phyloP scores from a whole-genome alignment of 495 filamentous ascomycete genomes.

The Tuber borchii region DNA sequence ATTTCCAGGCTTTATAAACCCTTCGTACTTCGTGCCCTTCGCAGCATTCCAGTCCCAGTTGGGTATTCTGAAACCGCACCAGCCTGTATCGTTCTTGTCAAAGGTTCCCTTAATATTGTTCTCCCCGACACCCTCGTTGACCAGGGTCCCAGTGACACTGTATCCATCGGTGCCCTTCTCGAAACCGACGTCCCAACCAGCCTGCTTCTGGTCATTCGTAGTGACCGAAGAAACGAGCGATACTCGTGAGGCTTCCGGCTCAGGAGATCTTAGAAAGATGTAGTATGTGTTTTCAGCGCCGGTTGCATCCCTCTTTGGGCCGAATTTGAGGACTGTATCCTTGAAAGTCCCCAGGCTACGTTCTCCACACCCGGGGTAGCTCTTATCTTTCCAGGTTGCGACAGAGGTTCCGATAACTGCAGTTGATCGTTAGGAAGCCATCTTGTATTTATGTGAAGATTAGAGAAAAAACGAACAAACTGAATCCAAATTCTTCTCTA shows the following conservation, averaged over 20 bases:
- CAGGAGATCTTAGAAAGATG: slow-evolving; percentile 18
- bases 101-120: slow-evolving; percentile 18
- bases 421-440: slow-evolving; percentile 3
- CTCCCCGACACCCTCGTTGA: slow-evolving; percentile 14
- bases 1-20: slow-evolving; percentile 11
- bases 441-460: background rate
- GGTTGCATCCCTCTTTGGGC: slow-evolving; percentile 15
- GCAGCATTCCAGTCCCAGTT: slow-evolving; percentile 18
- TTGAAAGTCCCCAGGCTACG: slow-evolving; percentile 14
- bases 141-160: slow-evolving; percentile 16
- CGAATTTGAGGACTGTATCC: slow-evolving; percentile 24
- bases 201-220: slow-evolving; percentile 2
- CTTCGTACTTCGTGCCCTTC: slow-evolving; percentile 18
- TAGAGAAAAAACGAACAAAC: slow-evolving; percentile 20
- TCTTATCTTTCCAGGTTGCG: slow-evolving; percentile 21
- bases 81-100: slow-evolving; percentile 6
- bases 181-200: slow-evolving; percentile 23
- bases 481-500: slow-evolving; percentile 17
- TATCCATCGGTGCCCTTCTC: slow-evolving; percentile 10
- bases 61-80: slow-evolving; percentile 11
- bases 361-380: slow-evolving; percentile 21
- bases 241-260: slow-evolving; percentile 9
- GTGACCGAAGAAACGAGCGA: slow-evolving; percentile 29
- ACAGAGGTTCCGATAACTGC: slow-evolving; percentile 26
- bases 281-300: slow-evolving; percentile 26